These are phyloP conservation scores for Podila verticillata DNA, from an alignment of 192 early-diverging fungal species.

Conservation along the genomic window DNA sequence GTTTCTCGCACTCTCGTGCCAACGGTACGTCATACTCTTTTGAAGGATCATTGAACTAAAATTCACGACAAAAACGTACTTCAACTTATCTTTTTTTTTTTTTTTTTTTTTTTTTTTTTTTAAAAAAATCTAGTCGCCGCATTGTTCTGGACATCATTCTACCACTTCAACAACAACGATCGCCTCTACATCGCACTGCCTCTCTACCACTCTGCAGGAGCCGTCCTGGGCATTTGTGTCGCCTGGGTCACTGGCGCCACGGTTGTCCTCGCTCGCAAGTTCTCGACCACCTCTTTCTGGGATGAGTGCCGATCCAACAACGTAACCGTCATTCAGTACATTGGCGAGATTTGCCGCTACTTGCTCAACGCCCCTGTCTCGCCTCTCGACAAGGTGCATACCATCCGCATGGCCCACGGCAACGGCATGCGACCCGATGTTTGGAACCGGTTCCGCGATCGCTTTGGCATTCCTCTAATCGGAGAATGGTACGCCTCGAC, in stretches of 20 bases:
- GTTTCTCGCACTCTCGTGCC: constrained; percentile 54
- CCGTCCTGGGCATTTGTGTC: constrained; percentile 37
- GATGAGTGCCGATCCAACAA: constrained; percentile 60
- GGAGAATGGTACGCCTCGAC: constrained; percentile 77
- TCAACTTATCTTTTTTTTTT: neutral
- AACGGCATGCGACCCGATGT: constrained; percentile 80
- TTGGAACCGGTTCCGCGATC: constrained; percentile 68
- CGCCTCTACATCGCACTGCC: constrained; percentile 70
- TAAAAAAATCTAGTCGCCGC: constrained; percentile 37
- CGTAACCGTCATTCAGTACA: constrained; percentile 65
- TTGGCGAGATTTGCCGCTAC: constrained; percentile 79
- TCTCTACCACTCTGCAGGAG: constrained; percentile 70
- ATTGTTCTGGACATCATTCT: constrained; percentile 42
- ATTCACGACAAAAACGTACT: neutral
- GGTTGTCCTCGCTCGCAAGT: constrained; percentile 66
- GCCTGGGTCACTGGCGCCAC: constrained; percentile 57
- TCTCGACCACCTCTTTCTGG: constrained; percentile 63
- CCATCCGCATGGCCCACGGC: constrained; percentile 68
- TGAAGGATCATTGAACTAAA: neutral
- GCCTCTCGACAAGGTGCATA: constrained; percentile 62
- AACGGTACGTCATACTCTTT: constrained; percentile 18
- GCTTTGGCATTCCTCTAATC: constrained; percentile 69
- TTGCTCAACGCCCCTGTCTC: constrained; percentile 62
- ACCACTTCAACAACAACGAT: constrained; percentile 47
- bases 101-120: neutral